Base-by-base conservation (phyloP, 257 asterid genomes). In the Vinca minor region DNA sequence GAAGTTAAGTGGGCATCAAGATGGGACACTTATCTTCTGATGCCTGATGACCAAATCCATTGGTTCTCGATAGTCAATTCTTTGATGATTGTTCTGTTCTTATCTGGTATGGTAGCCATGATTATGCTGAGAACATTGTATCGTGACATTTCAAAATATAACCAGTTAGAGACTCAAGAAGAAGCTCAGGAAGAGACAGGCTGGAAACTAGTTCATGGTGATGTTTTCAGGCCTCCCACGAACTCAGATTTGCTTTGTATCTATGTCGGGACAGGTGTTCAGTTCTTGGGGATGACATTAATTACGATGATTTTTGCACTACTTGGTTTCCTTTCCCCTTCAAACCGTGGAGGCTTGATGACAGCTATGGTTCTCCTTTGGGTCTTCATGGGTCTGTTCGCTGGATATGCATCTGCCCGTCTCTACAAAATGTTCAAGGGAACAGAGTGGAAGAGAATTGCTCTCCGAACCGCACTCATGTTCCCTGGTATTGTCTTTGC, bases 171-270 rank as follows among this genome's bases (percentile, higher is more conserved):
- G 83, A 86, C 96, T 57, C 95, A 85, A 65, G 96, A 89, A 83
- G 96, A 89, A 81, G 93, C 96, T 23, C 96, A 86, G 74, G 95
- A 88, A 78, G 95, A 86, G 76, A 89, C 96, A 1, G 96, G 96
- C n/a, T 89, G 96, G 96, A 89, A 89, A 77, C 69, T 89, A 72
- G 95, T 89, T 60, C 96, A 89, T 29, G 96, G 94, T 67, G 96
- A 87, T 70, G 91, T 89, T 66, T 89, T 89, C 77, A 79, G 96
- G 74, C 83, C 96, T 65, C 96, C 96, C 65, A 68, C 74, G 26
- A 87, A 87, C 85, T 83, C 96, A 8, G 91, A 87, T 69, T 69
- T 85, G 74, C 84, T 89, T 36, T 89, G 96, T 50, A 86, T 89
- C 36, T 81, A 81, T 70, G 96, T 86, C 8, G 96, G 96, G n/a